Evolutionary conservation across 2,329 filamentous ascomycete species (phyloP), one percentile per base, ranked within the genome.

Genomic region (Aspergillus pseudoterreus): DNA sequence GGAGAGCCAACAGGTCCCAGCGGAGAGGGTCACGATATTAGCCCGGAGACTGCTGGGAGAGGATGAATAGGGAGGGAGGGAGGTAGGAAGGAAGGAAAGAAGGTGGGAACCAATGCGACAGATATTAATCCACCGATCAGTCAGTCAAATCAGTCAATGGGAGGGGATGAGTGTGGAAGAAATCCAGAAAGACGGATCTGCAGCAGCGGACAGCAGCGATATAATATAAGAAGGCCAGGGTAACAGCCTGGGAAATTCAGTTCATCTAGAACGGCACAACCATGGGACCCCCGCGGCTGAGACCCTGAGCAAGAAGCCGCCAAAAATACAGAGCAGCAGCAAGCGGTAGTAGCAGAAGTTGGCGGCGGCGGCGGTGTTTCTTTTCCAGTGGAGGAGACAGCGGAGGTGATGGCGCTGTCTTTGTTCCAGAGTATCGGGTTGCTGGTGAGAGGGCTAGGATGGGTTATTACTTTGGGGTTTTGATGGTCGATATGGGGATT

Each of bases 261-360:
- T 54, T 51, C 35, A 38, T 38, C 51, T 55, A 51, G 51, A 51
- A 53, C 50, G 52, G 15, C 38, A 33, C 36, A 43, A 47, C 51
- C 44, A 48, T 36, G 49, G 50, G 47, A 53, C 27, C 22, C 48
- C 49, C 39, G 15, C 57, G 55, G 57, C 57, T 61, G 62, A 66
- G 61, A 61, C 49, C 52, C 50, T 52, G 50, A 52, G 19, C 45
- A 35, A 46, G 14, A 38, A 38, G 35, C 14, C 33, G 45, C 50
- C 47, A 36, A 42, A 45, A 24, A 33, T 35, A 46, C 15, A 43
- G 27, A 30, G 17, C 15, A 22, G 42, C 12, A 30, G 27, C 24
- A 30, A 30, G 27, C 27, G 8, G 27, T 4, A 30, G 27, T 11
- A 30, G 27, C 27, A 30, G 27, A n/a, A 19, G 43, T 45, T 35